Evolutionary conservation across 257 asterid genomes (phyloP).

Genomic region (Solanum peruvianum): DNA sequence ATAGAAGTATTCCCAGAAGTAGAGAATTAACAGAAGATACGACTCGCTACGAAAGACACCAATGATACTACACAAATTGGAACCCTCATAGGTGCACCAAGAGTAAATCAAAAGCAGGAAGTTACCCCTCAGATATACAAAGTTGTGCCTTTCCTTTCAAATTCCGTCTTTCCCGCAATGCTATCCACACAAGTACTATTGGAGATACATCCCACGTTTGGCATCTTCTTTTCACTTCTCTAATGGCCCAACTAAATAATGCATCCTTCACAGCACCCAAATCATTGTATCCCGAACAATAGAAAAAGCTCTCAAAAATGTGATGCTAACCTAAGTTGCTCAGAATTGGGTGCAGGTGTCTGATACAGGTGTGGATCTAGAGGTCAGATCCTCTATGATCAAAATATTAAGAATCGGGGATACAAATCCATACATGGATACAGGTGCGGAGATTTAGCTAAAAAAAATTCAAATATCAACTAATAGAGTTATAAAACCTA

Average conservation of each 20-base stretch:
- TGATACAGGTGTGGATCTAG: background rate
- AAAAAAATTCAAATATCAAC: background rate
- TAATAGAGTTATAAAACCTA: background rate
- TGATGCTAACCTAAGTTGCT: background rate
- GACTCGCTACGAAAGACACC: background rate
- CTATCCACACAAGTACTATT: background rate
- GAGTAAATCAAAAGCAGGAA: background rate
- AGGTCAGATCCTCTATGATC: background rate
- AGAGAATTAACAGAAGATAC: background rate
- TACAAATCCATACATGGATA: background rate
- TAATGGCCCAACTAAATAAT: background rate
- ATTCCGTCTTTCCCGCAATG: background rate
- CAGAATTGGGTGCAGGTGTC: background rate
- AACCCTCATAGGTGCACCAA: background rate
- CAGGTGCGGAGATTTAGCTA: background rate
- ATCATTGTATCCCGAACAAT: background rate
- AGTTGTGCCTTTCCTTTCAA: background rate
- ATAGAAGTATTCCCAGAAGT: background rate
- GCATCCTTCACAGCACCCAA: background rate
- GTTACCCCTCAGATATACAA: background rate
- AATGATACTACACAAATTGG: background rate
- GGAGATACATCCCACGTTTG: background rate
- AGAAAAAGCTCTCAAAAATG: background rate
- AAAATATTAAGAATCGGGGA: background rate
- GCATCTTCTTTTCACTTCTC: background rate